A percentile compares a stretch with the other conserved stretches of the same genome.
phyloP scores from a whole-genome alignment of 139 green algal species.

The Chlorella ohadii region DNA sequence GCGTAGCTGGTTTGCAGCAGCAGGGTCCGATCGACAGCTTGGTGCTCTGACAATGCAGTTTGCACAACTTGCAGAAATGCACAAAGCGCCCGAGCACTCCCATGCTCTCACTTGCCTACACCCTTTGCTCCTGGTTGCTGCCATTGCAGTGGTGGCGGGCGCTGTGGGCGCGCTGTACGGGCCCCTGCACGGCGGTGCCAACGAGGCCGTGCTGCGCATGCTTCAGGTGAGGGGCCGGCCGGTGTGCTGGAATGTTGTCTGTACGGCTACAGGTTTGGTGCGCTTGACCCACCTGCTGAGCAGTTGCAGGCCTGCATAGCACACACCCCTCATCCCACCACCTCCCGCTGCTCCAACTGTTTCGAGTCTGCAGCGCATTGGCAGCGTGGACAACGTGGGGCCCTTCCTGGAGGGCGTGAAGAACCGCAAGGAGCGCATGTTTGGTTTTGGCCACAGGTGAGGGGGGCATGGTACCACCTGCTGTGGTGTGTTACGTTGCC shows the following conservation, averaged over 20 bases:
- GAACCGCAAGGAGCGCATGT: slow-evolving; percentile 85
- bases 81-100: too few species aligned
- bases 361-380: slow-evolving; percentile 80
- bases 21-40: too few species aligned
- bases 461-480: not conserved
- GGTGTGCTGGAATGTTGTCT: not conserved
- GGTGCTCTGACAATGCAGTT: too few species aligned
- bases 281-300: not conserved
- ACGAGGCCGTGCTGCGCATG: slow-evolving; percentile 99
- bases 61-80: too few species aligned
- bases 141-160: slow-evolving; percentile 37
- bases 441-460: slow-evolving; percentile 94
- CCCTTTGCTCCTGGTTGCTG: too few species aligned
- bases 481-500: not conserved
- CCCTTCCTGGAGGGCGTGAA: slow-evolving; percentile 85
- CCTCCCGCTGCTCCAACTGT: not conserved
- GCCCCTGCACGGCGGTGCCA: slow-evolving; percentile 97
- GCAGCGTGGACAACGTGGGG: slow-evolving; percentile 78
- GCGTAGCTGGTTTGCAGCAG: too few species aligned
- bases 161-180: slow-evolving; percentile 98
- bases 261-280: not conserved
- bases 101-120: too few species aligned
- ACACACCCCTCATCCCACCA: not conserved
- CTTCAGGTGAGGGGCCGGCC: slow-evolving; percentile 48
- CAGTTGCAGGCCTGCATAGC: not conserved